These are phyloP conservation scores for Plasmopara halstedii DNA, from an alignment of 352 stramenopile genomes.

Conservation along the genomic window DNA sequence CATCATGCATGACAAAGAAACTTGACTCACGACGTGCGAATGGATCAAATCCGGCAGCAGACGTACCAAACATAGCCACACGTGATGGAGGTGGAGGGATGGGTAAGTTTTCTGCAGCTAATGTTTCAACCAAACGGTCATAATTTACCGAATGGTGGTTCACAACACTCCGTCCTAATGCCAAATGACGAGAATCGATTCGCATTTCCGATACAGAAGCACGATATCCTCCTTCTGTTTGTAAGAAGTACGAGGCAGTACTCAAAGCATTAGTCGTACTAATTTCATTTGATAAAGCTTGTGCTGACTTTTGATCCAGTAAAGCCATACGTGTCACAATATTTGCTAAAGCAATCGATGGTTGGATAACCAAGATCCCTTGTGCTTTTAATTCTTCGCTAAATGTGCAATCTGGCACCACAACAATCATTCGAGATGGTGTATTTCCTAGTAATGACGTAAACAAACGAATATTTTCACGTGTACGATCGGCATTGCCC, in stretches of 20 bases:
- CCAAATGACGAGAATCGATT: conserved; percentile 24
- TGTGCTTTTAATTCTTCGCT: conserved; percentile 43
- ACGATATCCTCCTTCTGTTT: conserved; percentile 15
- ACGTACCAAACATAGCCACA: conserved; percentile 61
- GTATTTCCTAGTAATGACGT: conserved; percentile 27
- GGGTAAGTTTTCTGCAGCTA: conserved; percentile 28
- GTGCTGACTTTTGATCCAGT: conserved; percentile 34
- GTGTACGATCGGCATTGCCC: conserved; percentile 31
- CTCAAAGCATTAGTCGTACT: conserved; percentile 35
- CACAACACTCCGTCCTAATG: conserved; percentile 44
- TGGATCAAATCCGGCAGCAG: conserved; percentile 33
- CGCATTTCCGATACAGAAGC: conserved; percentile 43
- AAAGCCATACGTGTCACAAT: conserved; percentile 57
- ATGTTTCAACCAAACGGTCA: conserved; percentile 30
- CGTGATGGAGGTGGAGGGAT: conserved; percentile 42
- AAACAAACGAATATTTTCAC: conserved; percentile 45
- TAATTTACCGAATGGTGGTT: conserved; percentile 67
- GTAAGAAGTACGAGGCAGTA: conserved; percentile 54
- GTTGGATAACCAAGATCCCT: conserved; percentile 53
- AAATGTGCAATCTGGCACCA: conserved; percentile 37
- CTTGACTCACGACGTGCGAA: conserved; percentile 13
- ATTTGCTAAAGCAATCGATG: conserved; percentile 56
- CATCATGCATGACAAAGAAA: no score
- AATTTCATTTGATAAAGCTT: conserved; percentile 35
- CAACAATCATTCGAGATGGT: conserved; percentile 45